Evolutionary conservation across 148 eudicot species (phyloP).

Genomic region (Vaccinium corymbosum): DNA sequence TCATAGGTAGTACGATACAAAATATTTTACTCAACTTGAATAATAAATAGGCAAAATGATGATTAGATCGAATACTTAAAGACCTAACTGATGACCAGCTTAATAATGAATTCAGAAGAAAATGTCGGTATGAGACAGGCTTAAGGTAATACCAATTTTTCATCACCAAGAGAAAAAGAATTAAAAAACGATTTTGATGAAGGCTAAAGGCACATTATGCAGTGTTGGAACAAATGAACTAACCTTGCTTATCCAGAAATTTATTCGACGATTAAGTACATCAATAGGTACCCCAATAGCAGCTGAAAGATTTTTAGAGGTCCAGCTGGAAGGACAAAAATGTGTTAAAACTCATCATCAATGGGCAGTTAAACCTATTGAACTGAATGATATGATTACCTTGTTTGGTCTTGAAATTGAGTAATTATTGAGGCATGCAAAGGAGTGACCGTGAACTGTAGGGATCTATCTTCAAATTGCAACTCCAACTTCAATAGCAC

Average conservation of each 20-base stretch:
- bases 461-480: conserved; percentile 73
- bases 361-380: conserved; percentile 10
- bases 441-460: conserved; percentile 84
- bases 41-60: neutral
- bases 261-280: conserved; percentile 66
- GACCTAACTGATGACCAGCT: conserved; percentile 2
- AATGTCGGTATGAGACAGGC: neutral
- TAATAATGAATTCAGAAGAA: neutral
- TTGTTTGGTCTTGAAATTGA: conserved; percentile 82
- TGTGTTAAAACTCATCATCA: conserved; percentile 8
- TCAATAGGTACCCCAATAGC: conserved; percentile 85
- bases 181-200: neutral
- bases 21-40: neutral
- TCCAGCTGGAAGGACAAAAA: conserved; percentile 58
- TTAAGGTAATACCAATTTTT: conserved; percentile 2
- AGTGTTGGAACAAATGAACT: conserved; percentile 6
- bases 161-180: neutral
- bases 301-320: conserved; percentile 83
- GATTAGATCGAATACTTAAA: neutral
- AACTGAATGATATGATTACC: conserved; percentile 33
- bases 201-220: neutral
- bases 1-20: neutral
- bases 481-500: conserved; percentile 64
- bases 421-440: conserved; percentile 84
- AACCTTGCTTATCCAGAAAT: conserved; percentile 98